phyloP scores from a whole-genome alignment of 495 filamentous ascomycete species.

The Hyaloscypha variabilis region DNA sequence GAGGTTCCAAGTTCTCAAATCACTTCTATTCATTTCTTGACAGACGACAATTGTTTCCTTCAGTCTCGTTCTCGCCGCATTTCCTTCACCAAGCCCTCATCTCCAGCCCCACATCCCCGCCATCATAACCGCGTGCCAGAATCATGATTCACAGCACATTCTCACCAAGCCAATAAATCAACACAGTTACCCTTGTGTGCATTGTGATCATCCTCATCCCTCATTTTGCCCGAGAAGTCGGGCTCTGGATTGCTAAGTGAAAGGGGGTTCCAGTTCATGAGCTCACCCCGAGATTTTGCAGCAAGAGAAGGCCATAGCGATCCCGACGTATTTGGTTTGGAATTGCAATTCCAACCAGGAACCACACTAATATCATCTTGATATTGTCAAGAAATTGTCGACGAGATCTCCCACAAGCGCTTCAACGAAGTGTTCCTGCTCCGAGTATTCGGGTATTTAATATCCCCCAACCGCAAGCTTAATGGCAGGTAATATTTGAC shows the following conservation, averaged over 20 bases:
- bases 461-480: too few relatives aligned
- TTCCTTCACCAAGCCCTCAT: too few relatives aligned
- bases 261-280: conserved; percentile 60
- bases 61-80: too few relatives aligned
- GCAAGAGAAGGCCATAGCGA: conserved; percentile 72
- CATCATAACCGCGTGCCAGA: too few relatives aligned
- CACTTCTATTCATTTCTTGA: too few relatives aligned
- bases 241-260: conserved; percentile 66
- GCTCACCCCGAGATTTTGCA: conserved; percentile 1
- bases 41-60: too few relatives aligned
- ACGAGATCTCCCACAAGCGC: conserved; percentile 83
- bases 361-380: conserved; percentile 3
- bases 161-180: conserved; percentile 65
- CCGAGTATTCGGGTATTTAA: too few relatives aligned
- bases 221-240: conserved; percentile 67
- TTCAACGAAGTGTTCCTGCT: conserved; percentile 65
- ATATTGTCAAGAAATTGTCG: conserved; percentile 61
- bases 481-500: too few relatives aligned
- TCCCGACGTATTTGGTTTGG: conserved; percentile 79
- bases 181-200: conserved; percentile 63
- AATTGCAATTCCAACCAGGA: conserved; percentile 59
- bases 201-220: conserved; percentile 62
- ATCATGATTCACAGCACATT: too few relatives aligned
- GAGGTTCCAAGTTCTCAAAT: too few relatives aligned
- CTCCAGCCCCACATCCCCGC: too few relatives aligned